A percentile compares a stretch with the other conserved stretches of the same genome.
phyloP scores from a whole-genome alignment of 495 filamentous ascomycete species.

The Podospora conica region DNA sequence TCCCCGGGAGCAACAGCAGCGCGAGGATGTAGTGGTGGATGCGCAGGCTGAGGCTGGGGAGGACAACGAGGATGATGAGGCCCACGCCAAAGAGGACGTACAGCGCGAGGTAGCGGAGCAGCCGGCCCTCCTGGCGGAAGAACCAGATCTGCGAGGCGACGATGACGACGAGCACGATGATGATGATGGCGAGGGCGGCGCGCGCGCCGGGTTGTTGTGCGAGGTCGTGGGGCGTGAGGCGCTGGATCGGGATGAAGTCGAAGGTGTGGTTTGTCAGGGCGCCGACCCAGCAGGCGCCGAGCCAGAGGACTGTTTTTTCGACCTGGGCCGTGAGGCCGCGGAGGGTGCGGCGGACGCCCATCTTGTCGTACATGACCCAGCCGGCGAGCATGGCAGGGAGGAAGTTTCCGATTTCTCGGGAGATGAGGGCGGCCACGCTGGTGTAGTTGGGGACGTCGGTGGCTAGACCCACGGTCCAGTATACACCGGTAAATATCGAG shows the following conservation, averaged over 20 bases:
- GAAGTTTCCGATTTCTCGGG: slow-evolving; percentile 64
- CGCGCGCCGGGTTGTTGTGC: slow-evolving; percentile 70
- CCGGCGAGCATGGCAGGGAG: slow-evolving; percentile 70
- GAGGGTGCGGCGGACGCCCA: slow-evolving; percentile 47
- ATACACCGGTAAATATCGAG: slow-evolving; percentile 63
- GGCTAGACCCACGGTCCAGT: slow-evolving; percentile 71
- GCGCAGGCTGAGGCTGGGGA: slow-evolving; percentile 78
- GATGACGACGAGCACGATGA: slow-evolving; percentile 54
- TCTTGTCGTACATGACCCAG: slow-evolving; percentile 69
- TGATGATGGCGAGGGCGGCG: slow-evolving; percentile 60
- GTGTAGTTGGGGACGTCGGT: slow-evolving; percentile 64
- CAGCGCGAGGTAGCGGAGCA: slow-evolving; percentile 64
- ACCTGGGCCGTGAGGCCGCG: slow-evolving; percentile 56
- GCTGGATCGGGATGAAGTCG: slow-evolving; percentile 73
- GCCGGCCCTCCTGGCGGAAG: slow-evolving; percentile 64
- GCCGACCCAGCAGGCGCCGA: slow-evolving; percentile 71
- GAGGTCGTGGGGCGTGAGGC: slow-evolving; percentile 71
- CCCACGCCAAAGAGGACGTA: slow-evolving; percentile 56
- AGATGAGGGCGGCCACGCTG: slow-evolving; percentile 50
- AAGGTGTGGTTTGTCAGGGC: slow-evolving; percentile 80
- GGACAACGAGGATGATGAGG: slow-evolving; percentile 57
- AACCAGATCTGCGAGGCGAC: slow-evolving; percentile 64
- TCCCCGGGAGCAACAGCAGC: slow-evolving; percentile 73
- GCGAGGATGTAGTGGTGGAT: slow-evolving; percentile 96
- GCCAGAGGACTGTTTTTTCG: slow-evolving; percentile 68